phyloP scores from a whole-genome alignment of 371 early-diverging fungal species.

The Sporodiniella umbellata region DNA sequence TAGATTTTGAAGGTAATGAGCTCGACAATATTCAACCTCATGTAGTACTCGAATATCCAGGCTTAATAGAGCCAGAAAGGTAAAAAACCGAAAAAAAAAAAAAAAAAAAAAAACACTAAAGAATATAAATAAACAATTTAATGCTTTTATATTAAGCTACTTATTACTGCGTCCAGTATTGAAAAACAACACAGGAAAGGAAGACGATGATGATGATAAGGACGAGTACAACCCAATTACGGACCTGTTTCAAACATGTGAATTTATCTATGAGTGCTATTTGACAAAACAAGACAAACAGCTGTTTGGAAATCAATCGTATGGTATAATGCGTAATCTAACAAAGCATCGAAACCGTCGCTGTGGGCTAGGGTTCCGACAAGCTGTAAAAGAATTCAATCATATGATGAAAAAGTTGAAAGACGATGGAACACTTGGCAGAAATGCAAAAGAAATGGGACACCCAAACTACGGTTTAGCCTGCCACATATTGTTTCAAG shows the following conservation, averaged over 20 bases:
- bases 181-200: slow-evolving; percentile 21
- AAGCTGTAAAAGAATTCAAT: slow-evolving; percentile 75
- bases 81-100: slow-evolving; percentile 5
- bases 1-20: slow-evolving; percentile 21
- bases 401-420: slow-evolving; percentile 45
- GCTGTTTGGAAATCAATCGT: slow-evolving; percentile 61
- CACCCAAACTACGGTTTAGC: slow-evolving; percentile 68
- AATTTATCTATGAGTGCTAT: slow-evolving; percentile 62
- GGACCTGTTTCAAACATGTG: slow-evolving; percentile 71
- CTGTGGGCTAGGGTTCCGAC: slow-evolving; percentile 64
- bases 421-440: slow-evolving; percentile 29
- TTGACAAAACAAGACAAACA: slow-evolving; percentile 48
- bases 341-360: slow-evolving; percentile 77
- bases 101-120: background rate
- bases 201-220: slow-evolving; percentile 51
- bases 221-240: slow-evolving; percentile 81
- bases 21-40: slow-evolving; percentile 15
- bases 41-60: slow-evolving; percentile 27
- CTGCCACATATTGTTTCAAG: slow-evolving; percentile 83
- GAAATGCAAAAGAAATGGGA: slow-evolving; percentile 38
- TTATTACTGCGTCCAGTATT: slow-evolving; percentile 37
- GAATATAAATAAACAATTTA: background rate
- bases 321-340: slow-evolving; percentile 75
- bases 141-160: slow-evolving; percentile 18
- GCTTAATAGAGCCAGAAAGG: slow-evolving; percentile 22